A percentile compares a stretch with the other conserved stretches of the same genome.
phyloP scores from a whole-genome alignment of 768 basidiomycete genomes.

The Leccinum disarticulatum region DNA sequence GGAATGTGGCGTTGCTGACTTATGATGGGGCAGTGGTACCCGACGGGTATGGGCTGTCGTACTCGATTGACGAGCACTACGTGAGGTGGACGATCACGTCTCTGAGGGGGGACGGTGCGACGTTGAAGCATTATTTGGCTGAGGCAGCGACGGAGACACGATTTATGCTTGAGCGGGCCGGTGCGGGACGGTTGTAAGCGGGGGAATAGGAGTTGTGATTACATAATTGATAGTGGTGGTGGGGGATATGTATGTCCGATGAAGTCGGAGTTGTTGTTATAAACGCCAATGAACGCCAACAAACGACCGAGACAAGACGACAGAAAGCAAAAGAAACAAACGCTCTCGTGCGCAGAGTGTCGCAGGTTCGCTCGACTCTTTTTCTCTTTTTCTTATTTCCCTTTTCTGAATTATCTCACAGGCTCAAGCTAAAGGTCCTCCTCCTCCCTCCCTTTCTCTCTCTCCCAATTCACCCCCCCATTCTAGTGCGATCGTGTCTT shows the following conservation, averaged over 20 bases:
- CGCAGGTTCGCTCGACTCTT: slow-evolving; percentile 41
- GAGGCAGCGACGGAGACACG: slow-evolving; percentile 63
- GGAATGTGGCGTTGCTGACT: slow-evolving; percentile 8
- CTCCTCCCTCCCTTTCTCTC: neutral
- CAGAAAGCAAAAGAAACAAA: slow-evolving; percentile 36
- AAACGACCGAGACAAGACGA: slow-evolving; percentile 48
- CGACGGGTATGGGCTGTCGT: slow-evolving; percentile 90
- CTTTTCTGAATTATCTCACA: neutral
- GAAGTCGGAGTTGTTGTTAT: slow-evolving; percentile 24
- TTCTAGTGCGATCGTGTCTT: slow-evolving; percentile 61
- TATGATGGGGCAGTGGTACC: slow-evolving; percentile 62
- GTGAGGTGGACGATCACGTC: slow-evolving; percentile 93
- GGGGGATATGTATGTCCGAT: slow-evolving; percentile 21
- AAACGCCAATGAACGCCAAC: slow-evolving; percentile 21
- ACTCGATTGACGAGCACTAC: slow-evolving; percentile 81
- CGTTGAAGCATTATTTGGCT: slow-evolving; percentile 66
- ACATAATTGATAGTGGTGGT: slow-evolving; percentile 26
- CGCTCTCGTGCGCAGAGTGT: slow-evolving; percentile 64
- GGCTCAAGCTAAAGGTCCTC: slow-evolving; percentile 59
- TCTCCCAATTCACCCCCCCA: neutral
- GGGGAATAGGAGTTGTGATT: slow-evolving; percentile 24
- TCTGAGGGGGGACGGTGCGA: slow-evolving; percentile 47
- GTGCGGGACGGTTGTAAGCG: slow-evolving; percentile 39
- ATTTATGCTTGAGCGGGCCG: slow-evolving; percentile 74
- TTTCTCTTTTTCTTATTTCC: neutral